Conservation (phyloP, 2,329 filamentous ascomycete genomes). For the Cordyceps cateniannulata region DNA sequence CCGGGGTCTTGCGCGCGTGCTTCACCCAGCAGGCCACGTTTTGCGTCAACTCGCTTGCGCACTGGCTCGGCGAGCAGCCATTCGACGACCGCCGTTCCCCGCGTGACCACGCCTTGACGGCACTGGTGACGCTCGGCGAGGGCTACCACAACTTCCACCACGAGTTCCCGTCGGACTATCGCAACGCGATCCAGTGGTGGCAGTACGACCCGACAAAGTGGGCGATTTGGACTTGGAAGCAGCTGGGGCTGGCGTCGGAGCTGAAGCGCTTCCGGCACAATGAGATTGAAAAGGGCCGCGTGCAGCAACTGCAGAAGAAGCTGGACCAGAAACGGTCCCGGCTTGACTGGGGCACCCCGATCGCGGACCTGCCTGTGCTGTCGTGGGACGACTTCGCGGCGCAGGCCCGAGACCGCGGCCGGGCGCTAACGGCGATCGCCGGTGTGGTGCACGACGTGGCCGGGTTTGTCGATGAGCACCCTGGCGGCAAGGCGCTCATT, state of each 20-base stretch:
- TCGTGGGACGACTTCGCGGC: constrained; percentile 81
- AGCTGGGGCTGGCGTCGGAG: constrained; percentile 75
- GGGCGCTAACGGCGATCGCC: constrained; percentile 56
- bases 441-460: constrained; percentile 82
- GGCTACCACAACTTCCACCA: constrained; percentile 96
- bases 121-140: constrained; percentile 77
- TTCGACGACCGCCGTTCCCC: constrained; percentile 91
- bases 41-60: constrained; percentile 85
- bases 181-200: constrained; percentile 84
- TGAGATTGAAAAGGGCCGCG: constrained; percentile 85
- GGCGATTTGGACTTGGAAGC: constrained; percentile 80
- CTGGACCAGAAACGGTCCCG: constrained; percentile 76
- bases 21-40: constrained; percentile 90
- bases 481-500: constrained; percentile 86
- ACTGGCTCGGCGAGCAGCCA: constrained; percentile 88
- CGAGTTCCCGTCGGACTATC: constrained; percentile 90
- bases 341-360: constrained; percentile 79
- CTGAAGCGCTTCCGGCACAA: constrained; percentile 88
- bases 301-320: constrained; percentile 89
- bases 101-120: constrained; percentile 80
- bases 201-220: constrained; percentile 92
- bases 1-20: constrained; percentile 78
- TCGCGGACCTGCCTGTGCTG: constrained; percentile 79
- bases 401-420: constrained; percentile 61
- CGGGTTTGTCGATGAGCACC: constrained; percentile 81